Evolutionary conservation across 2,329 filamentous ascomycete species (phyloP), one percentile per base, ranked within the genome.

Genomic region (Colletotrichum somersetense): DNA sequence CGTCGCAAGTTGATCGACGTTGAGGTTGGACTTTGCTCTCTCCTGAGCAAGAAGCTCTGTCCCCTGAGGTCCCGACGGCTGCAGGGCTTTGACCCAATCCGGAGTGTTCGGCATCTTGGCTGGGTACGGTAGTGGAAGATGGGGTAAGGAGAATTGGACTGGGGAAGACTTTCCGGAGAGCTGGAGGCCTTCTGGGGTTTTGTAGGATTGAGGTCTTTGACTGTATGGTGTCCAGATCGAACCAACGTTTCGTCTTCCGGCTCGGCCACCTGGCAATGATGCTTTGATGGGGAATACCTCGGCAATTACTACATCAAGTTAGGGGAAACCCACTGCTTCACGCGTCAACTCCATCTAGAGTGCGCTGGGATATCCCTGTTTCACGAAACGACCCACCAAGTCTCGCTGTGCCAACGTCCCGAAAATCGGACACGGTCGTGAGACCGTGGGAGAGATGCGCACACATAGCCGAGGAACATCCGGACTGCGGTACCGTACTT

Each of bases 41-140:
- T 95, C 92, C 62, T 88, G 85, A n/a, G 85, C 80, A 66, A 95
- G 88, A 59, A 95, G 86, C 77, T 93, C 91, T 50, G 86, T 85
- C 74, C 92, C 92, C 76, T 93, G 91, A 6, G 90, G 90, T 67
- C 88, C 88, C 3, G 91, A 80, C 6, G 81, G 81, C 74, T 76
- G 78, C 35, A 83, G 80, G 35, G 62, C 67, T 46, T 72, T 72
- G 59, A 72, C 66, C 70, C 70, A 72, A 76, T 80, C 79, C 65
- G 71, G 71, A 18, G 71, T 71, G 38, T 50, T 73, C 23, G 71
- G 71, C 67, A 71, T 73, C n/a, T 35, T 66, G 67, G 16, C 23
- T 53, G 52, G 14, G 35, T 68, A 61, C 40, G 46, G 46, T 57
- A 57, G 23, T 53, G 14, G 40, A 30, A 16, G 5, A 23, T 57